These are phyloP conservation scores for Daedalea quercina DNA, from an alignment of 768 basidiomycete genomes.

Conservation along the genomic window DNA sequence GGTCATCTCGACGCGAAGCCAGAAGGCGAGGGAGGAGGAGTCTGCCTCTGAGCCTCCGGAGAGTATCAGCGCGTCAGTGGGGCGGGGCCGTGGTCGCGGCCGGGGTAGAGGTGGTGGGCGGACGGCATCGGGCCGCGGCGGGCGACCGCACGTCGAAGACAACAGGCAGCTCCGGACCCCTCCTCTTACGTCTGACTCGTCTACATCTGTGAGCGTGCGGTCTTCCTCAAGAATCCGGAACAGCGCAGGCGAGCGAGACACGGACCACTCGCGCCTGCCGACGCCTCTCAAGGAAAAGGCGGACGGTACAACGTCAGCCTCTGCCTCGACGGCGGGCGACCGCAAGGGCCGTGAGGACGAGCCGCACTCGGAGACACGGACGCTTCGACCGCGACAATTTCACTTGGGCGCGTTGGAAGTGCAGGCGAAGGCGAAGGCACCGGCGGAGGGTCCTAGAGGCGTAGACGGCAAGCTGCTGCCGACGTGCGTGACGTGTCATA, in stretches of 20 bases:
- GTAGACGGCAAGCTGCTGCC: conserved; percentile 64
- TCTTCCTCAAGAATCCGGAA: conserved; percentile 18
- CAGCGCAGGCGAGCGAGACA: conserved; percentile 15
- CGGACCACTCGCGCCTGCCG: conserved; percentile 3
- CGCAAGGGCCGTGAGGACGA: conserved; percentile 13
- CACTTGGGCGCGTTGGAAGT: conserved; percentile 2
- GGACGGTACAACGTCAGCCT: background rate
- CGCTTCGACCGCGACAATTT: conserved; percentile 15
- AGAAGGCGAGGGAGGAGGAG: conserved; percentile 37
- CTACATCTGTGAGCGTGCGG: conserved; percentile 26
- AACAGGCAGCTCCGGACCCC: conserved; percentile 37
- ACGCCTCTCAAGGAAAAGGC: conserved; percentile 12
- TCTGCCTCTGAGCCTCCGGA: conserved; percentile 14
- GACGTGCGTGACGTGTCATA: conserved; percentile 64
- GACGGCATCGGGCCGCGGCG: background rate
- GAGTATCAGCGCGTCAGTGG: conserved; percentile 9
- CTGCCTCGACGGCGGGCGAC: background rate
- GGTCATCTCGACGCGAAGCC: conserved; percentile 50
- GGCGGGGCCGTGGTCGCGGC: conserved; percentile 2
- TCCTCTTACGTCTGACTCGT: conserved; percentile 36
- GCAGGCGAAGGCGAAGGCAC: conserved; percentile 14
- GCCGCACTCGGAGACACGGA: conserved; percentile 17
- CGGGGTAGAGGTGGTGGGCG: background rate
- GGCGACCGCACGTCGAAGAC: background rate
- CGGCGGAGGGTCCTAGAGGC: conserved; percentile 40